Evolutionary conservation across 75 land plant genomes (phyloP).

Genomic region (Pinus albicaulis): DNA sequence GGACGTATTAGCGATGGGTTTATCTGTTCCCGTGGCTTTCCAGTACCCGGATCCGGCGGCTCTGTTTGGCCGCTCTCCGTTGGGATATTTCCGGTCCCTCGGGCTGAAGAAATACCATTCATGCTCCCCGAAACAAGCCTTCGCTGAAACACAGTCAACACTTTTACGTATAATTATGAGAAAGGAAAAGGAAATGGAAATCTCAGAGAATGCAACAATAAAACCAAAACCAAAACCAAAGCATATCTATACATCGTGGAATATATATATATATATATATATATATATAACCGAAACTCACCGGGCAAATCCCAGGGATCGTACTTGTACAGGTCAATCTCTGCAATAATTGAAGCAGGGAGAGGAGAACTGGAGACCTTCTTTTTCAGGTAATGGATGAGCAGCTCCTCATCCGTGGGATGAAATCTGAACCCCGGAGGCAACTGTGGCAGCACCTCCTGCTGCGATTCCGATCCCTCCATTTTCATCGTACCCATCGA

Average conservation of each 20-base stretch:
- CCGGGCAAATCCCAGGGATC: conserved; percentile 8
- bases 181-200: no score
- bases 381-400: conserved; percentile 9
- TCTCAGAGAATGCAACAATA: no score
- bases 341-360: conserved; percentile 9
- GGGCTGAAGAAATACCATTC: conserved; percentile 65
- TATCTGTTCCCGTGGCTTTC: conserved; percentile 62
- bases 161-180: no score
- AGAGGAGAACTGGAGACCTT: not conserved
- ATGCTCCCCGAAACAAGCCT: conserved; percentile 47
- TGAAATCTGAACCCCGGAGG: conserved; percentile 16
- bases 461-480: not conserved
- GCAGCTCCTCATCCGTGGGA: conserved; percentile 14
- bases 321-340: conserved; percentile 9
- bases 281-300: not conserved
- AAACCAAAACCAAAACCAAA: not conserved
- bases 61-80: conserved; percentile 46
- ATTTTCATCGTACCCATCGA: no score
- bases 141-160: conserved; percentile 19
- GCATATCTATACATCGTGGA: not conserved
- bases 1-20: conserved; percentile 31
- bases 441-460: not conserved
- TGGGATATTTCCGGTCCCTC: conserved; percentile 53
- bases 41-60: conserved; percentile 55
- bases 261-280: no score